These are phyloP conservation scores for Marchantia paleacea DNA, from an alignment of 225 moss, liverwort and hornwort species.

Conservation along the genomic window DNA sequence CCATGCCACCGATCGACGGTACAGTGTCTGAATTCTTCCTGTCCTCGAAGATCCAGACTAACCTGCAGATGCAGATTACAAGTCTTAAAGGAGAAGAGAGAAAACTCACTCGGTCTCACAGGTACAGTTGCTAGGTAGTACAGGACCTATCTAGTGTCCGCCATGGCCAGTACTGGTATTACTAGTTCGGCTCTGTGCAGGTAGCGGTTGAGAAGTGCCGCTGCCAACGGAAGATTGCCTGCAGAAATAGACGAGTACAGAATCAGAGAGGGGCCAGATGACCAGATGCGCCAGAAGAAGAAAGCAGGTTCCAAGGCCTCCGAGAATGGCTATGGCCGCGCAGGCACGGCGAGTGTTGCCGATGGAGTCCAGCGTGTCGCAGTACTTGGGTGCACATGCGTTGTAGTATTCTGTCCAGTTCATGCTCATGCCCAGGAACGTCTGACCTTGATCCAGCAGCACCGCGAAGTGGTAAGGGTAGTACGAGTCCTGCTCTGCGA, in stretches of 20 bases:
- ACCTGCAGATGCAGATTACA: no score
- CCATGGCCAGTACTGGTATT: no score
- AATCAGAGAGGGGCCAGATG: constrained; percentile 16
- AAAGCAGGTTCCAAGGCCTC: constrained; percentile 20
- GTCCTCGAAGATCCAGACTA: no score
- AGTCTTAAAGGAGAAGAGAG: no score
- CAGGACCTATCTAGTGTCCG: no score
- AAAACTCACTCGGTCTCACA: no score
- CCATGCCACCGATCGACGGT: no score
- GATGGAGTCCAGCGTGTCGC: constrained; percentile 20
- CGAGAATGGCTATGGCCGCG: constrained; percentile 15
- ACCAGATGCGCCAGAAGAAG: constrained; percentile 9
- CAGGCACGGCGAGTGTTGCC: not conserved
- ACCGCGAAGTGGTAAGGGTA: constrained; percentile 14
- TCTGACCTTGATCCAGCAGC: constrained; percentile 17
- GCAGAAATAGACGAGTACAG: constrained; percentile 18
- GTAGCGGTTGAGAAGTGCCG: no score
- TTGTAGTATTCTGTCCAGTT: constrained; percentile 33
- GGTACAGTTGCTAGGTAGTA: no score
- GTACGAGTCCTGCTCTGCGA: not conserved
- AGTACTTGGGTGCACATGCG: constrained; percentile 17
- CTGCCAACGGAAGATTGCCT: not conserved
- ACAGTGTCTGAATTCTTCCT: no score
- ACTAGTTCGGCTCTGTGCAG: no score
- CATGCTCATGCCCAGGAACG: constrained; percentile 32